These are phyloP conservation scores for Liriodendron chinense DNA, from an alignment of 164 flowering plant genomes.

Conservation along the genomic window DNA sequence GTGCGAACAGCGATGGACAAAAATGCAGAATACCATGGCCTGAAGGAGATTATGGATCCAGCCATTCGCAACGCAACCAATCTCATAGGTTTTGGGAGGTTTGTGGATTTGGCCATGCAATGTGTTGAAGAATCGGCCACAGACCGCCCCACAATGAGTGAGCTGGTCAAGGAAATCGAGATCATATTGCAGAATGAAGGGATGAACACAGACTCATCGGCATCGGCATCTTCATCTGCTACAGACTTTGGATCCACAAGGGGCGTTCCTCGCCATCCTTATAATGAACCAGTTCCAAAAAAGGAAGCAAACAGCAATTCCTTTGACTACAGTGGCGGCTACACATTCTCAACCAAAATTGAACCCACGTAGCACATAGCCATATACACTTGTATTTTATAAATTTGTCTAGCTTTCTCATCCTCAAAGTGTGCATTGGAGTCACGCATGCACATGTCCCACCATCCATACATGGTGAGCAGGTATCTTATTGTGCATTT, in stretches of 20 bases:
- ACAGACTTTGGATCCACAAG: constrained; percentile 62
- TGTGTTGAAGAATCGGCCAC: constrained; percentile 85
- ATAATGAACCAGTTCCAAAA: constrained; percentile 37
- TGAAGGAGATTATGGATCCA: constrained; percentile 66
- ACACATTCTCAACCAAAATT: constrained; percentile 46
- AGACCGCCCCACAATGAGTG: constrained; percentile 86
- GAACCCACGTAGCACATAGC: constrained; percentile 61
- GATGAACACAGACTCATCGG: constrained; percentile 61
- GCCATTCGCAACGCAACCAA: constrained; percentile 31
- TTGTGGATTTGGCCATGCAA: constrained; percentile 77
- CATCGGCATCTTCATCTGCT: constrained; percentile 84
- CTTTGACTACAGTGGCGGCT: constrained; percentile 84
- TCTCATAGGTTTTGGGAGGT: constrained; percentile 54
- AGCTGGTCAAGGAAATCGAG: constrained; percentile 74
- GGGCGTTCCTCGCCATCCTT: constrained; percentile 49
- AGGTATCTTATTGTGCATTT: not conserved
- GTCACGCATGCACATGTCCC: not conserved
- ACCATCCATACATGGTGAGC: not conserved
- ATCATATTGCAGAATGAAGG: constrained; percentile 69
- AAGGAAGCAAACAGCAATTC: constrained; percentile 42
- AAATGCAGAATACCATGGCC: constrained; percentile 52
- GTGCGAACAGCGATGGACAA: constrained; percentile 48
- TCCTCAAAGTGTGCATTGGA: not conserved
- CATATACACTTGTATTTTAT: too few species aligned
- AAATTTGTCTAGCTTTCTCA: not conserved